Base-by-base conservation (phyloP, 495 filamentous ascomycete species). In the Gamarada debralockiae region DNA sequence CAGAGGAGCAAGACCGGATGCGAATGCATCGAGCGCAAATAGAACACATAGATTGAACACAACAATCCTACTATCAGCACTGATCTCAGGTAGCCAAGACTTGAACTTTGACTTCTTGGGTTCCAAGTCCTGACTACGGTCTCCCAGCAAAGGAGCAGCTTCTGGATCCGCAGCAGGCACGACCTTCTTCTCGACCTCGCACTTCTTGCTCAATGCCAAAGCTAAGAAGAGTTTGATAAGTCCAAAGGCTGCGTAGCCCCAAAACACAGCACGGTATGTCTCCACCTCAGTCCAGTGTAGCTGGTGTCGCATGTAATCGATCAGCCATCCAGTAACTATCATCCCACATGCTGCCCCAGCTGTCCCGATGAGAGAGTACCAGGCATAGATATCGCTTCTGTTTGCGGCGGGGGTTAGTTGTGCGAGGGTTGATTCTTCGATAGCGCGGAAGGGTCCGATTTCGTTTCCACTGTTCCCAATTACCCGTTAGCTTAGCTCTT, bases 371-470 rank as follows among this genome's bases (percentile, higher is more conserved):
- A 92, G 73, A 0, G 81, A 81, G 61, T 93, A 90, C 90, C 90
- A 95, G 7, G 89, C 83, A 60, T 90, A 86, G 18, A 95, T 80
- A 69, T 91, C 87, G 40, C 83, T 76, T 41, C 89, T 74, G 10
- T 70, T 66, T 18, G 76, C 74, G 18, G 80, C 67, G 0, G 74
- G 71, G 0, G 83, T 86, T 15, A 95, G 74, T 55, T 92, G 87
- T 5, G 89, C 85, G 10, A 92, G 64, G 2, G 85, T 85, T 12
- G 84, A 87, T 68, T 93, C 89, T 63, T 95, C 90, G n/a, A 92
- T 80, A 20, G 89, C 89, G 41, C 86, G 79, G 67, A 93, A 95
- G 0, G 88, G 88, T 0, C 86, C 86, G 48, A 90, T 89, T 60
- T 91, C 86, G 58, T 84, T 87, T 4, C 86, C 87, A 68, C 84